phyloP scores from a whole-genome alignment of 441 rosid species.

The Sinapis alba region DNA sequence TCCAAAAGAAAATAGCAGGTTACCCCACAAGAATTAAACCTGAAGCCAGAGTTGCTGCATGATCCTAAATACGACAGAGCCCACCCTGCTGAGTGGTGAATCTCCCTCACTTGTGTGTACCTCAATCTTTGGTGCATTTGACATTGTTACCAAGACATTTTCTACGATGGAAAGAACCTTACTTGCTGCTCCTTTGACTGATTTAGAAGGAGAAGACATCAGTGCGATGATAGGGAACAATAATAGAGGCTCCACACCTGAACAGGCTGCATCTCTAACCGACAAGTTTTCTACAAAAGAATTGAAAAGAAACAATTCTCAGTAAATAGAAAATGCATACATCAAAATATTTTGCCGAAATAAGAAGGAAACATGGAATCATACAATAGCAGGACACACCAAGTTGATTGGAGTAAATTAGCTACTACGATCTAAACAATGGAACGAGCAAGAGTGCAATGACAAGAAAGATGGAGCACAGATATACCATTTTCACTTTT shows the following conservation, averaged over 20 bases:
- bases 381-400: conserved; percentile 9
- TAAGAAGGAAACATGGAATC: background rate
- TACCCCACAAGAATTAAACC: conserved; percentile 51
- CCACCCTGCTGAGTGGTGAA: conserved; percentile 59
- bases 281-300: conserved; percentile 47
- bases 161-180: conserved; percentile 76
- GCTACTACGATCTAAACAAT: background rate
- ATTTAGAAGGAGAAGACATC: conserved; percentile 85
- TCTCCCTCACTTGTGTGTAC: conserved; percentile 41
- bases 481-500: conserved; percentile 64
- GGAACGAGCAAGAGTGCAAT: conserved; percentile 20
- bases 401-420: conserved; percentile 12
- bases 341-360: background rate
- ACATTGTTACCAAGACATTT: conserved; percentile 52
- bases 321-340: conserved; percentile 9
- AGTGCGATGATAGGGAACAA: conserved; percentile 73
- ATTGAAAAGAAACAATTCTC: background rate
- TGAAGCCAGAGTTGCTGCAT: conserved; percentile 77
- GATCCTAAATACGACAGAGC: conserved; percentile 65
- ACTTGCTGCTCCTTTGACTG: conserved; percentile 73
- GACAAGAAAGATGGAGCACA: conserved; percentile 27
- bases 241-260: conserved; percentile 70
- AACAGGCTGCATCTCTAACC: conserved; percentile 41
- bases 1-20: conserved; percentile 33
- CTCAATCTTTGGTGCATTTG: conserved; percentile 53